Evolutionary conservation across 768 basidiomycete genomes (phyloP), one percentile per base, ranked within the genome.

Genomic region (Calocera viscosa): DNA sequence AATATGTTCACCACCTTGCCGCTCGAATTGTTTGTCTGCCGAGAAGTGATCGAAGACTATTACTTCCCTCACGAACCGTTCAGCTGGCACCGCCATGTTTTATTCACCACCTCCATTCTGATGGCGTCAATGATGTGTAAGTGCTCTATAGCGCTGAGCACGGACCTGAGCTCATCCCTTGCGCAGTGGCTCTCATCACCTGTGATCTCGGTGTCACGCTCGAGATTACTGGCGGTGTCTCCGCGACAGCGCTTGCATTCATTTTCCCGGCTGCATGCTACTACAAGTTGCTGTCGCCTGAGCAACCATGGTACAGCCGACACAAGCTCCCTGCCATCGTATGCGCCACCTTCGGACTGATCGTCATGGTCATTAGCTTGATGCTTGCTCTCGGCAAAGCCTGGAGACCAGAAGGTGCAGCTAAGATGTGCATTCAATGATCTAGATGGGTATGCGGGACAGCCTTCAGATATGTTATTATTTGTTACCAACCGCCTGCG

Each of bases 1-100:
- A 96, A 95, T 76, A 99, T 98, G 96, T 96, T 97, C 72, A 94
- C 94, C 0, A 99, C 96, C 0, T 84, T 97, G 24, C 96, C 96
- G 0, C 80, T 99, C 41, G 96, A 99, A 72, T 80, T 94, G 16
- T 99, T 98, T 74, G 96, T 99, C 28, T 99, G 96, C 73, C 84
- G 96, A 78, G 96, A 99, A 81, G 93, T 97, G 64, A 83, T 97
- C 41, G 96, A 99, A 73, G 90, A 94, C 70, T 96, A 86, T 74
- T 97, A 96, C 81, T 99, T 94, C 82, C 85, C 91, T 1, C 87
- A 90, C 71, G 89, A 92, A 71, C 74, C 81, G 12, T 99, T 91
- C 80, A 90, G 80, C 74, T 81, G 83, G 70, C 86, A 88, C 69
- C 84, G 94, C 35, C 95, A 97, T 74, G 71, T 97, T 66, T 86